phyloP scores from a whole-genome alignment of 345 rosid species.

The Heritiera fomes region DNA sequence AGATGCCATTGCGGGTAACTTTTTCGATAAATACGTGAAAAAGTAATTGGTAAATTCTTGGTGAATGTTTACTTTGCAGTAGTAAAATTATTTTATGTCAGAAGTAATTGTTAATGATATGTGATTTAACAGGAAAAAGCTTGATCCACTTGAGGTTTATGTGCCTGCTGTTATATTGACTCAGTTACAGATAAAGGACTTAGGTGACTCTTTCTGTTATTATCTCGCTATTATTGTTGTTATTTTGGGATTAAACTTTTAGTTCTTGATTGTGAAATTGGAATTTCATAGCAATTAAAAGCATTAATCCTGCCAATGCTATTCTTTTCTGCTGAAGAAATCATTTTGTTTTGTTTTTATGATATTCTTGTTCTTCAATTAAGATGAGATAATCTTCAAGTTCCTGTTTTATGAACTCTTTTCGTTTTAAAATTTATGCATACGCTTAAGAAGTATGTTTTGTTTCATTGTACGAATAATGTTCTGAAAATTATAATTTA shows the following conservation, averaged over 20 bases:
- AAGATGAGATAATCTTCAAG: too few species aligned
- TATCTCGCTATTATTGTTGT: neutral
- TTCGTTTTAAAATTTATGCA: too few species aligned
- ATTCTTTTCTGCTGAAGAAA: neutral
- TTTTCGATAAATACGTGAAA: slow-evolving; percentile 71
- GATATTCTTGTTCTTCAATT: too few species aligned
- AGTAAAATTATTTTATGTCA: neutral
- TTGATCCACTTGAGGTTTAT: slow-evolving; percentile 77
- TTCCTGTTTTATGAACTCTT: too few species aligned
- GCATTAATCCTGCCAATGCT: neutral
- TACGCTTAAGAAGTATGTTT: neutral
- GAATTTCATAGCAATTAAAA: neutral
- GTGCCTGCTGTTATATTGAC: slow-evolving; percentile 82
- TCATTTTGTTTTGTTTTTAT: neutral
- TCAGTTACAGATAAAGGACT: slow-evolving; percentile 65
- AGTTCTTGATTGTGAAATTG: too few species aligned
- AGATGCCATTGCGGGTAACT: slow-evolving; percentile 61
- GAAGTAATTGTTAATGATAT: neutral
- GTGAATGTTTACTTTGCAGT: neutral
- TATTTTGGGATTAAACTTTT: neutral
- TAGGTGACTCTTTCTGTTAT: slow-evolving; percentile 41
- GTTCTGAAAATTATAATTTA: slow-evolving; percentile 13
- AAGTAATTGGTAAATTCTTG: slow-evolving; percentile 36
- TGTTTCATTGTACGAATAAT: slow-evolving; percentile 9
- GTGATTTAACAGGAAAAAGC: slow-evolving; percentile 60